Percentiles rank a stretch among this genome's conserved stretches.
Evolutionary conservation across 257 asterid genomes (phyloP).

Genomic region (Nicotiana otophora): DNA sequence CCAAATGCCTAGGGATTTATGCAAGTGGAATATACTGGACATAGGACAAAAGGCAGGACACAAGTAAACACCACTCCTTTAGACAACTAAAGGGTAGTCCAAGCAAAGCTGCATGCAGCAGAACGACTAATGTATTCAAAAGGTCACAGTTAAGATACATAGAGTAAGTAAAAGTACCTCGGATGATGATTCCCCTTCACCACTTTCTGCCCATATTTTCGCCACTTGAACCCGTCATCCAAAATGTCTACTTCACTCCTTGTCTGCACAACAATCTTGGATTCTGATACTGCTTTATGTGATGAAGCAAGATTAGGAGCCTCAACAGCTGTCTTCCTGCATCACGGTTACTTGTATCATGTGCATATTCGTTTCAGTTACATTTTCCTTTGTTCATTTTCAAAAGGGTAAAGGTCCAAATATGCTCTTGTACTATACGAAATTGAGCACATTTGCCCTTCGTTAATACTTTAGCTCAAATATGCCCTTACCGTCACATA

Average conservation of each 20-base stretch:
- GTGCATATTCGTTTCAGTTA: neutral
- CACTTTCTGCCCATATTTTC: constrained; percentile 93
- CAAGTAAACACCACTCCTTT: neutral
- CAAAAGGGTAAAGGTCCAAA: too few species aligned
- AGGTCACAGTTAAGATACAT: neutral
- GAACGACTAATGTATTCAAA: neutral
- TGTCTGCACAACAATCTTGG: constrained; percentile 90
- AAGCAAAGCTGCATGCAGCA: neutral
- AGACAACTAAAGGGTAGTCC: neutral
- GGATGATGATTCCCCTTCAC: constrained; percentile 94
- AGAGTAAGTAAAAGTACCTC: constrained; percentile 36
- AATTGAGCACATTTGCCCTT: too few species aligned
- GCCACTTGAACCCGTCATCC: constrained; percentile 93
- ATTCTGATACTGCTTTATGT: constrained; percentile 62
- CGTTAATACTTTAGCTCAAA: too few species aligned
- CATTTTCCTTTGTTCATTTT: neutral
- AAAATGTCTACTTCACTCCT: constrained; percentile 91
- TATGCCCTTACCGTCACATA: too few species aligned
- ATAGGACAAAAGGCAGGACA: neutral
- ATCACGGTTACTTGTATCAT: neutral
- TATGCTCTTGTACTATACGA: too few species aligned
- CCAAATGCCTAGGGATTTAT: neutral
- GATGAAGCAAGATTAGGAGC: constrained; percentile 36
- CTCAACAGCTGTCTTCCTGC: constrained; percentile 48
- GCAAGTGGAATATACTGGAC: neutral